phyloP scores from a whole-genome alignment of 2,329 filamentous ascomycete species.

The Alternaria consortialis region DNA sequence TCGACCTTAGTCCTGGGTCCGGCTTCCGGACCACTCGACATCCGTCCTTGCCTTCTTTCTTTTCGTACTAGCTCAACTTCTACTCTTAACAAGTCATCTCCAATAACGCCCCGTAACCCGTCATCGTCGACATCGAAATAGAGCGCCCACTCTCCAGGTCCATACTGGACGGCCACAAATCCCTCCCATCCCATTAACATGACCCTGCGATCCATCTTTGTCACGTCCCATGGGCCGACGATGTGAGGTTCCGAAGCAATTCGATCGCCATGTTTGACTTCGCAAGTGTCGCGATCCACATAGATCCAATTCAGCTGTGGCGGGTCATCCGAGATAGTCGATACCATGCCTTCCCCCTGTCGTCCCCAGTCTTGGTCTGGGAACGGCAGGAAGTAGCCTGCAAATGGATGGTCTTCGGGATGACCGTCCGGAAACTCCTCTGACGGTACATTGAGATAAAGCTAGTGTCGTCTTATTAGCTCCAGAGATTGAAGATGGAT shows the following conservation, averaged over 20 bases:
- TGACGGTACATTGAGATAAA: slow-evolving; percentile 27
- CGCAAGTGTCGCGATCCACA: slow-evolving; percentile 35
- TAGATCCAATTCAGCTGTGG: slow-evolving; percentile 44
- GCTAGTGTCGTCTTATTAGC: neutral
- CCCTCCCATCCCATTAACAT: slow-evolving; percentile 41
- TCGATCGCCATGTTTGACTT: slow-evolving; percentile 38
- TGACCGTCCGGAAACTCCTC: slow-evolving; percentile 24
- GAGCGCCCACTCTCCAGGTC: slow-evolving; percentile 35
- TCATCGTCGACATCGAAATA: slow-evolving; percentile 57
- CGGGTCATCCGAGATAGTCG: slow-evolving; percentile 57
- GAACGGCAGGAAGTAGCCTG: slow-evolving; percentile 66
- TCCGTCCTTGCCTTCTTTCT: slow-evolving; percentile 21
- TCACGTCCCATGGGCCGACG: slow-evolving; percentile 38
- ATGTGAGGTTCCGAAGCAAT: slow-evolving; percentile 33
- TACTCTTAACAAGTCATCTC: slow-evolving; percentile 14
- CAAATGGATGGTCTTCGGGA: slow-evolving; percentile 58
- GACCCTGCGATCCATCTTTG: slow-evolving; percentile 30
- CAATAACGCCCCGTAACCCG: slow-evolving; percentile 24
- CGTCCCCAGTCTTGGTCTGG: slow-evolving; percentile 57
- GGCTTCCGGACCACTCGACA: neutral
- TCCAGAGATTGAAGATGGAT: neutral
- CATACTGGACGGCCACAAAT: slow-evolving; percentile 37
- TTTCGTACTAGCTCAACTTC: slow-evolving; percentile 27
- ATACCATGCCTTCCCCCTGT: slow-evolving; percentile 58
- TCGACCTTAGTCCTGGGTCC: neutral